phyloP scores from a whole-genome alignment of 2,329 filamentous ascomycete species.

The Cordyceps tenuipes region DNA sequence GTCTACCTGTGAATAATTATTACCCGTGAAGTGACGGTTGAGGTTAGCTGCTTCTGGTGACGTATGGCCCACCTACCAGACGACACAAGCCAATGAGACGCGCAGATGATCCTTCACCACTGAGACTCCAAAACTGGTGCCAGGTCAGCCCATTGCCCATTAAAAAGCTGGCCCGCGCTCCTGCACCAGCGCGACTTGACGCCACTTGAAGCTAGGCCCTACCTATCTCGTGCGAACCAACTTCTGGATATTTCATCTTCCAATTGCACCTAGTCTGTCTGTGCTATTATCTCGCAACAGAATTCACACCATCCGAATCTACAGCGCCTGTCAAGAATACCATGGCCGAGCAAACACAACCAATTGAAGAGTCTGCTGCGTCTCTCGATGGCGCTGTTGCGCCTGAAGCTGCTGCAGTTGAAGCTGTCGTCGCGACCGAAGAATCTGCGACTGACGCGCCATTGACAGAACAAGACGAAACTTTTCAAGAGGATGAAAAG shows the following conservation, averaged over 20 bases:
- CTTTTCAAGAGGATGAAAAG: constrained; percentile 35
- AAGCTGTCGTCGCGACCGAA: not conserved
- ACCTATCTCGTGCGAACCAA: not conserved
- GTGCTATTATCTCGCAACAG: not conserved
- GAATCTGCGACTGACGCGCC: constrained; percentile 1
- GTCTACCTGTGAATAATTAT: too few species aligned
- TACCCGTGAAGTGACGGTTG: not conserved
- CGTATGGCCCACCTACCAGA: not conserved
- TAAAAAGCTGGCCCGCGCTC: not conserved
- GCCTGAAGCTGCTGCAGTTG: not conserved
- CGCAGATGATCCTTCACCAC: not conserved
- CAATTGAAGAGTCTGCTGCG: constrained; percentile 15
- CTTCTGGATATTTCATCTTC: not conserved
- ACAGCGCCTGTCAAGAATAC: not conserved
- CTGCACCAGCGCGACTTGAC: not conserved
- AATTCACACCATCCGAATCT: not conserved
- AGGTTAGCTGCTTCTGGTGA: not conserved
- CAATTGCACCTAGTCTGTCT: not conserved
- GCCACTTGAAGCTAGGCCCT: not conserved
- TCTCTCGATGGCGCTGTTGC: not conserved
- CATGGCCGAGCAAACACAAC: constrained; percentile 20
- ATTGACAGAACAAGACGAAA: constrained; percentile 29
- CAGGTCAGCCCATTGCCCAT: not conserved
- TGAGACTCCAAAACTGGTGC: constrained; percentile 3
- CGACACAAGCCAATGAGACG: not conserved